Evolutionary conservation across 2,329 filamentous ascomycete genomes (phyloP).

Genomic region (Fusarium albidum): DNA sequence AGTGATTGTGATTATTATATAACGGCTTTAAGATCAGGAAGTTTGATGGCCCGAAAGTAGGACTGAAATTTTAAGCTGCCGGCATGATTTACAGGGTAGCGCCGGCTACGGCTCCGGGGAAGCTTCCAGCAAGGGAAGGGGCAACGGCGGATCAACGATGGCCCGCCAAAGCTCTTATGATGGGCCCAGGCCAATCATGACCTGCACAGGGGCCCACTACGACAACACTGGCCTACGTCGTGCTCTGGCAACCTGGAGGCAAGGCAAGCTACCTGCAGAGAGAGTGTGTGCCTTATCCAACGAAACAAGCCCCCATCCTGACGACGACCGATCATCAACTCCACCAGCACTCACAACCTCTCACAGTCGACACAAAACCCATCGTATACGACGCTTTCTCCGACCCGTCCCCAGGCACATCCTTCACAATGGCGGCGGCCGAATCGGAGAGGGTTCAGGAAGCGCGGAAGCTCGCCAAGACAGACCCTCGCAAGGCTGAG

Average conservation of each 20-base stretch:
- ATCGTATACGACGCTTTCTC: neutral
- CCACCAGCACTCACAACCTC: neutral
- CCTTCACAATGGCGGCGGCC: constrained; percentile 61
- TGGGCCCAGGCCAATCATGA: constrained; percentile 23
- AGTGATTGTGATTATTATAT: too few relatives aligned
- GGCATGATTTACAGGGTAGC: constrained; percentile 37
- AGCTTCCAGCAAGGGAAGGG: constrained; percentile 25
- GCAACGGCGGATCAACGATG: constrained; percentile 42
- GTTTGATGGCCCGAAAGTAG: constrained; percentile 33
- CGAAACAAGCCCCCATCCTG: constrained; percentile 23
- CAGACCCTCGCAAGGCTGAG: constrained; percentile 85
- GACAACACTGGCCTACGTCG: constrained; percentile 43
- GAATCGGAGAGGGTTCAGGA: constrained; percentile 79
- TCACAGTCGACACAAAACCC: too few relatives aligned
- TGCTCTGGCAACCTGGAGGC: constrained; percentile 48
- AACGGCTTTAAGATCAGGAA: constrained; percentile 38
- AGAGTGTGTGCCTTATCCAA: constrained; percentile 30
- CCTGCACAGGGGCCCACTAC: constrained; percentile 22
- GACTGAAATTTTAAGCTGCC: constrained; percentile 44
- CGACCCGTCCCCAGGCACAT: constrained; percentile 24
- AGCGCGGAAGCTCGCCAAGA: constrained; percentile 84
- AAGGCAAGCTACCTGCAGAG: constrained; percentile 24
- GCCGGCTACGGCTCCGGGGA: constrained; percentile 37
- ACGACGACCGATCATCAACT: constrained; percentile 21
- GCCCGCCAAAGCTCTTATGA: constrained; percentile 29